A percentile compares a stretch with the other conserved stretches of the same genome.
These are phyloP conservation scores for Stemphylium beticola DNA, from an alignment of 2,329 filamentous ascomycete genomes.

Conservation along the genomic window DNA sequence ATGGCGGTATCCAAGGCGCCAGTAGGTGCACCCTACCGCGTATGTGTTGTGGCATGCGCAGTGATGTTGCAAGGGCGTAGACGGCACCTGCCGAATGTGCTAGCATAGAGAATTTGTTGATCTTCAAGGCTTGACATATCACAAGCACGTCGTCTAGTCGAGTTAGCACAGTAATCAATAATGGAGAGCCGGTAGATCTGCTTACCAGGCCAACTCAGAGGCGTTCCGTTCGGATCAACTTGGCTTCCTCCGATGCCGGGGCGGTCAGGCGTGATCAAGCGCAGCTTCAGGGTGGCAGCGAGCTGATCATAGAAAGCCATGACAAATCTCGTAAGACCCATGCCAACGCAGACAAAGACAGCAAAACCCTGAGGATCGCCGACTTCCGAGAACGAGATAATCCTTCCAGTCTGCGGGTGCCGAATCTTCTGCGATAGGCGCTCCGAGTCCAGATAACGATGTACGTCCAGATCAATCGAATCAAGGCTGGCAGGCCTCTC, in stretches of 20 bases:
- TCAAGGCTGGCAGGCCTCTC: conserved; percentile 80
- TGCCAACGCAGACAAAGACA: conserved; percentile 95
- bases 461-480: conserved; percentile 86
- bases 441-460: conserved; percentile 81
- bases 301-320: conserved; percentile 98
- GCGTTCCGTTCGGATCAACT: conserved; percentile 81
- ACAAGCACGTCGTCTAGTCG: conserved; percentile 78
- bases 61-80: conserved; percentile 90
- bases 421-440: conserved; percentile 86
- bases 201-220: conserved; percentile 91
- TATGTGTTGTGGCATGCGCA: conserved; percentile 96
- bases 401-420: conserved; percentile 82
- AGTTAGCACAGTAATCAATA: conserved; percentile 46
- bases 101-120: conserved; percentile 94
- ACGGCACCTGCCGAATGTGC: conserved; percentile 98
- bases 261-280: conserved; percentile 91
- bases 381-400: conserved; percentile 96
- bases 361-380: conserved; percentile 90
- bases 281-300: conserved; percentile 82
- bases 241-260: conserved; percentile 95
- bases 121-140: conserved; percentile 89
- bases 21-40: conserved; percentile 92
- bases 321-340: conserved; percentile 95
- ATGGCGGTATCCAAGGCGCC: conserved; percentile 96
- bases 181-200: not conserved